These are phyloP conservation scores for Plasmodium coatneyi DNA, from an alignment of 169 alveolate species.

Conservation along the genomic window DNA sequence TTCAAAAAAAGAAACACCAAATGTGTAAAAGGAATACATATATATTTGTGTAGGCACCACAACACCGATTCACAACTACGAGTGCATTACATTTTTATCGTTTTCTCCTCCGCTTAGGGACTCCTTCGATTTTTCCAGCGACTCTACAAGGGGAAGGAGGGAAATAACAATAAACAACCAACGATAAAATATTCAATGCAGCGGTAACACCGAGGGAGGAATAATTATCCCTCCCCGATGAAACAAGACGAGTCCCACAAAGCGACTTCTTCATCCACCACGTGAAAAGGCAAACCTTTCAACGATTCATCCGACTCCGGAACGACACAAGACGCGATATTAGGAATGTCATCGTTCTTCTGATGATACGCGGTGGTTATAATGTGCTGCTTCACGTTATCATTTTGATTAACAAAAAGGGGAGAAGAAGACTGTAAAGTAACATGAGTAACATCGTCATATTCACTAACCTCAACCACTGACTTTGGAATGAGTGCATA, in stretches of 20 bases:
- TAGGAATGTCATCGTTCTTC: slow-evolving; percentile 44
- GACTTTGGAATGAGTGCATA: slow-evolving; percentile 74
- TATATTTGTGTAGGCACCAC: not conserved
- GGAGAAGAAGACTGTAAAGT: slow-evolving; percentile 72
- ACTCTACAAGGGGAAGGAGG: slow-evolving; percentile 17
- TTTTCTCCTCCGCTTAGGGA: slow-evolving; percentile 44
- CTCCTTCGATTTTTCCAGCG: slow-evolving; percentile 61
- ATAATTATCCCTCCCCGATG: not conserved
- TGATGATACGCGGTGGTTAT: slow-evolving; percentile 26
- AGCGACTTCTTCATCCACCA: not conserved
- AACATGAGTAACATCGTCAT: slow-evolving; percentile 66
- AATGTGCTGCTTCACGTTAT: slow-evolving; percentile 57
- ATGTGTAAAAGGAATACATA: not conserved
- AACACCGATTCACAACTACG: not conserved
- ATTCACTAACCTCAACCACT: slow-evolving; percentile 63
- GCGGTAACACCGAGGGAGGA: not conserved
- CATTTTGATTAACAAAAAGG: slow-evolving; percentile 61
- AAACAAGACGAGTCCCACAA: not conserved
- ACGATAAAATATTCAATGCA: not conserved
- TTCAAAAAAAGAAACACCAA: not conserved
- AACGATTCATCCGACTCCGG: slow-evolving; percentile 53
- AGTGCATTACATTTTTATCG: slow-evolving; percentile 60
- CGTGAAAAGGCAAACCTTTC: slow-evolving; percentile 25
- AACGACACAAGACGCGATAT: slow-evolving; percentile 48
- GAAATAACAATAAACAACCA: not conserved